Evolutionary conservation across 371 early-diverging fungal genomes (phyloP).

Genomic region (Syncephalastrum racemosum): DNA sequence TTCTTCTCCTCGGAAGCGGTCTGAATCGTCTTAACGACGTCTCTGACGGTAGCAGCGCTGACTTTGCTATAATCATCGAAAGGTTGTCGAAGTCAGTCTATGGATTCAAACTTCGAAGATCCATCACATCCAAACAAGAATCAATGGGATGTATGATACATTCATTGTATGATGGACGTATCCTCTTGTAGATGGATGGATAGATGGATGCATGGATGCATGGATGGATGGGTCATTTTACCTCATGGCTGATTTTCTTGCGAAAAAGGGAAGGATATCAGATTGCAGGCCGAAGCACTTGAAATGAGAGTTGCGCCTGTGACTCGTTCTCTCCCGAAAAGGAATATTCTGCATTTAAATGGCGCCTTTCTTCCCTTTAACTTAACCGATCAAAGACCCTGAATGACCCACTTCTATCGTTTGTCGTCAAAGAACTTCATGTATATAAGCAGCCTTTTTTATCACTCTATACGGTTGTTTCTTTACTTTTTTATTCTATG

Average conservation of each 20-base stretch:
- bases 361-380: too few species aligned
- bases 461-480: too few species aligned
- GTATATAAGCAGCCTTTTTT: too few species aligned
- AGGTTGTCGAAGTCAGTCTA: neutral
- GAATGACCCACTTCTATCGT: too few species aligned
- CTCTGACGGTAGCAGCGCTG: constrained; percentile 75
- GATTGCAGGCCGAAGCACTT: too few species aligned
- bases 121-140: neutral
- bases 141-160: neutral
- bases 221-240: constrained; percentile 17
- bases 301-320: too few species aligned
- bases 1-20: constrained; percentile 82
- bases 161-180: neutral
- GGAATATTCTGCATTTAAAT: too few species aligned
- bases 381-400: too few species aligned
- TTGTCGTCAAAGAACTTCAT: too few species aligned
- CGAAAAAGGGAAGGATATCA: constrained; percentile 11
- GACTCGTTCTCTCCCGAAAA: too few species aligned
- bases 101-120: neutral
- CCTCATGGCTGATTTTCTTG: constrained; percentile 22
- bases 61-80: constrained; percentile 66
- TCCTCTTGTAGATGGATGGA: constrained; percentile 9
- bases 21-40: constrained; percentile 1
- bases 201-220: constrained; percentile 25
- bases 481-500: too few species aligned